Conservation (phyloP, 2,329 filamentous ascomycete genomes). For the Neodidymelliopsis sp. region DNA sequence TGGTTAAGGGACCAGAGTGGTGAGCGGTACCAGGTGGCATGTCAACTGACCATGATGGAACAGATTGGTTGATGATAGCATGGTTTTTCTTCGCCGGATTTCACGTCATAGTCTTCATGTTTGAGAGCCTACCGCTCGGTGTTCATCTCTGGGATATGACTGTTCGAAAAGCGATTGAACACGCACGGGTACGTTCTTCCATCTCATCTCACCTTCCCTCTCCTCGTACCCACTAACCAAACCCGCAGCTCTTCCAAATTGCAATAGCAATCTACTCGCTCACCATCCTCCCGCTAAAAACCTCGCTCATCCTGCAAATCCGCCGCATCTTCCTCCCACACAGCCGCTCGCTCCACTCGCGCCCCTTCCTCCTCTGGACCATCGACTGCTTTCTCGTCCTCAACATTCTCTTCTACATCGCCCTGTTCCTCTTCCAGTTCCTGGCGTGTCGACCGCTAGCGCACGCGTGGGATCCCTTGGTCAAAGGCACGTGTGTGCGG, state of each 20-base stretch:
- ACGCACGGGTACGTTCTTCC: conserved; percentile 13
- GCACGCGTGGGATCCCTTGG: conserved; percentile 23
- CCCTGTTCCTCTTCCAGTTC: conserved; percentile 25
- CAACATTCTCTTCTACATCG: conserved; percentile 27
- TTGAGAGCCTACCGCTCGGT: conserved; percentile 14
- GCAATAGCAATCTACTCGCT: conserved; percentile 20
- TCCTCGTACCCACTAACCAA: neutral
- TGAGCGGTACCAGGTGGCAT: too few species aligned
- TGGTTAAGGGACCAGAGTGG: neutral
- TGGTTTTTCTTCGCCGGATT: conserved; percentile 18
- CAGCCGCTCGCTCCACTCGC: conserved; percentile 2
- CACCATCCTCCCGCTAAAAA: conserved; percentile 25
- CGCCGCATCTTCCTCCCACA: conserved; percentile 25
- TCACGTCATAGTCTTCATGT: conserved; percentile 16
- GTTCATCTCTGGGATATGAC: conserved; percentile 24
- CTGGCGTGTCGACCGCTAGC: conserved; percentile 27
- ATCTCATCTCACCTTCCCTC: neutral
- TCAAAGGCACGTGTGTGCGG: conserved; percentile 18
- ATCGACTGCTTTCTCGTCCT: conserved; percentile 20
- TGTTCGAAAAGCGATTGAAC: conserved; percentile 13
- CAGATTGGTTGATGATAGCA: conserved; percentile 20
- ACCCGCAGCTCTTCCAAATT: conserved; percentile 21
- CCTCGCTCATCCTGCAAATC: conserved; percentile 28
- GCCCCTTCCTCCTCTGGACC: conserved; percentile 3
- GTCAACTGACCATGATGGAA: neutral